A percentile compares a stretch with the other conserved stretches of the same genome.
Conservation (phyloP, 768 basidiomycete genomes). For the Termitomyces sp. region DNA sequence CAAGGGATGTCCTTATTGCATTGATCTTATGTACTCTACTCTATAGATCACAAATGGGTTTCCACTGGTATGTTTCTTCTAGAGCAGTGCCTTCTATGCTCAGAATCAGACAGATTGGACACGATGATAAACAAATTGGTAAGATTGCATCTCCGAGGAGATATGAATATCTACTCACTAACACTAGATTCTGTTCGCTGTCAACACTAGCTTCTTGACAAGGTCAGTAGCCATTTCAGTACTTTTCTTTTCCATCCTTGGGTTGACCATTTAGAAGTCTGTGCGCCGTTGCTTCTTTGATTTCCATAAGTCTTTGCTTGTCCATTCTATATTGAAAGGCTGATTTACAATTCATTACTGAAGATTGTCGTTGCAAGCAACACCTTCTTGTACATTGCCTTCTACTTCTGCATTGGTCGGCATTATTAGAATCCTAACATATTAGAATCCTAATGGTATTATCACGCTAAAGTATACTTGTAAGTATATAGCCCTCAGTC, state of each 20-base stretch:
- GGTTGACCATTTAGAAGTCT: conserved; percentile 24
- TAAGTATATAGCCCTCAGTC: no score
- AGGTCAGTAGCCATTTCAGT: conserved; percentile 15
- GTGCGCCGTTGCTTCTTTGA: conserved; percentile 50
- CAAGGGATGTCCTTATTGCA: conserved; percentile 43
- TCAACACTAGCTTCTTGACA: conserved; percentile 36
- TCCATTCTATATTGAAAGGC: neutral
- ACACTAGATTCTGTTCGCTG: conserved; percentile 35
- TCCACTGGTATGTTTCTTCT: conserved; percentile 27
- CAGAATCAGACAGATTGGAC: conserved; percentile 28
- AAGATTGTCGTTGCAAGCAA: conserved; percentile 42
- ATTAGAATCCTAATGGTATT: no score
- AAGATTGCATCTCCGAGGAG: conserved; percentile 7
- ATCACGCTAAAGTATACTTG: no score
- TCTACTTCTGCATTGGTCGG: conserved; percentile 56
- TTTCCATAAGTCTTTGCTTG: conserved; percentile 32
- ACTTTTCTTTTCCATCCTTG: conserved; percentile 3
- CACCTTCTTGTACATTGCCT: conserved; percentile 52
- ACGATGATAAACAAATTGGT: conserved; percentile 42
- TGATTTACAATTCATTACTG: neutral
- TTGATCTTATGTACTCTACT: conserved; percentile 34
- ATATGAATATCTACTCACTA: neutral
- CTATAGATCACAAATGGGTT: conserved; percentile 41
- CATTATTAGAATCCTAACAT: no score
- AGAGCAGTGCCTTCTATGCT: neutral